Conservation (phyloP, 768 basidiomycete species). For the Termitomyces sp. region DNA sequence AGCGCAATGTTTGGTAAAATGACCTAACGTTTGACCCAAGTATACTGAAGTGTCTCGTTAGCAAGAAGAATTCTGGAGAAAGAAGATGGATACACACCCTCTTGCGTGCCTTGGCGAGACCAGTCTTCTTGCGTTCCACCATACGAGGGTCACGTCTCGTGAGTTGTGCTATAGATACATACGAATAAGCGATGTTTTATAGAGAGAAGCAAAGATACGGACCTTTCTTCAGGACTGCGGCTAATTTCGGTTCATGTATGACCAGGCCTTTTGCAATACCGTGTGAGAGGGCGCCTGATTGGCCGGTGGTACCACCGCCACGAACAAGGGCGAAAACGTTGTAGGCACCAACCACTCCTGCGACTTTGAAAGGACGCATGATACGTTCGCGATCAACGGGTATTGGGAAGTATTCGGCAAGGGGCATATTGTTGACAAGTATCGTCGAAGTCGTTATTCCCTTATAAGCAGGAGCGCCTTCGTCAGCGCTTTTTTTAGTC, state of each 20-base stretch:
- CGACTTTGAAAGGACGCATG: constrained; percentile 77
- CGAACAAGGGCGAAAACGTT: constrained; percentile 70
- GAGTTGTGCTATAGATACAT: constrained; percentile 58
- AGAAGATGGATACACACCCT: constrained; percentile 47
- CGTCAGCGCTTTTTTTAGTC: not conserved
- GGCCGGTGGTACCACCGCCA: constrained; percentile 89
- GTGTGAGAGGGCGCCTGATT: constrained; percentile 81
- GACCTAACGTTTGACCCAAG: constrained; percentile 93
- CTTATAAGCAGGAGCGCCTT: constrained; percentile 1
- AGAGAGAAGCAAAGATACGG: constrained; percentile 17
- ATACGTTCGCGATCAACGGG: constrained; percentile 76
- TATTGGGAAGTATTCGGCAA: constrained; percentile 73
- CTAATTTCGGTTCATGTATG: constrained; percentile 63
- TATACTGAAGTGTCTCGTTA: constrained; percentile 44
- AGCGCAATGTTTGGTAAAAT: not conserved
- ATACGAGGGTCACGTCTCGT: constrained; percentile 90
- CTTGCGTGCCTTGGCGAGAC: constrained; percentile 87
- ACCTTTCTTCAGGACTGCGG: constrained; percentile 70
- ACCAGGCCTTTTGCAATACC: constrained; percentile 73
- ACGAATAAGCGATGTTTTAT: constrained; percentile 3
- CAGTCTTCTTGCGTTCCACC: constrained; percentile 98
- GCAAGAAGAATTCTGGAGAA: not conserved
- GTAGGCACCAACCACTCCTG: constrained; percentile 80
- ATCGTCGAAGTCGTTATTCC: constrained; percentile 54
- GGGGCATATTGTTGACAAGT: constrained; percentile 79